Percentiles rank a stretch among this genome's conserved stretches.
These are phyloP conservation scores for Gracilaria gracilis DNA, from an alignment of 23 red algal genomes.

Conservation along the genomic window DNA sequence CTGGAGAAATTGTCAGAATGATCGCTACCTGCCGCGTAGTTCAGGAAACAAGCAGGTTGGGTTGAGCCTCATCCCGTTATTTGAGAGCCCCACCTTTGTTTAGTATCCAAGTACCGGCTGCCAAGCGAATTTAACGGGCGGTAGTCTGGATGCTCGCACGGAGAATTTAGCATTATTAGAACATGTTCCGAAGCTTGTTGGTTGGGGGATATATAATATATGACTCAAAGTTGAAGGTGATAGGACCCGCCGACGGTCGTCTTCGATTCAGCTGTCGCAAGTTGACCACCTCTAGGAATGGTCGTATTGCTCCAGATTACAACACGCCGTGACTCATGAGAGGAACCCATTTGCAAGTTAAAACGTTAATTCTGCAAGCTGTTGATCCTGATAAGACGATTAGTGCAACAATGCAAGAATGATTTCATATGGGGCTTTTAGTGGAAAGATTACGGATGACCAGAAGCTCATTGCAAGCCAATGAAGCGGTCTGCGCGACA, in stretches of 20 bases:
- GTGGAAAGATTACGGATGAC: too few relatives aligned
- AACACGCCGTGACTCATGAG: background rate
- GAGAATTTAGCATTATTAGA: background rate
- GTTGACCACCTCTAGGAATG: background rate
- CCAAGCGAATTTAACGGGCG: background rate
- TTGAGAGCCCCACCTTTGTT: too few relatives aligned
- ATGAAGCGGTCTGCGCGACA: too few relatives aligned
- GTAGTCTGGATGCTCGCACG: background rate
- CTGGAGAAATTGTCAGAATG: too few relatives aligned
- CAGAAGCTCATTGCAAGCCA: too few relatives aligned
- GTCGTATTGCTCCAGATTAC: too few relatives aligned
- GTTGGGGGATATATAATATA: too few relatives aligned
- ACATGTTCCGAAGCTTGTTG: background rate
- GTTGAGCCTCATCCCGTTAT: too few relatives aligned
- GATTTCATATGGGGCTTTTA: background rate
- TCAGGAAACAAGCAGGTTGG: too few relatives aligned
- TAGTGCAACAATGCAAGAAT: background rate
- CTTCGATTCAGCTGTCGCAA: constrained; percentile 5
- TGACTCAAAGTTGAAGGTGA: too few relatives aligned
- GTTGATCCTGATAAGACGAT: background rate
- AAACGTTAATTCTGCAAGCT: background rate
- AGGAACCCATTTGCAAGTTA: background rate
- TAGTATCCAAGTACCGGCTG: too few relatives aligned
- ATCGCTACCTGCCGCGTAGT: too few relatives aligned
- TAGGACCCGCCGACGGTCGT: background rate